Evolutionary conservation across 2,329 filamentous ascomycete genomes (phyloP), one percentile per base, ranked within the genome.

Genomic region (Cercospora janseana): DNA sequence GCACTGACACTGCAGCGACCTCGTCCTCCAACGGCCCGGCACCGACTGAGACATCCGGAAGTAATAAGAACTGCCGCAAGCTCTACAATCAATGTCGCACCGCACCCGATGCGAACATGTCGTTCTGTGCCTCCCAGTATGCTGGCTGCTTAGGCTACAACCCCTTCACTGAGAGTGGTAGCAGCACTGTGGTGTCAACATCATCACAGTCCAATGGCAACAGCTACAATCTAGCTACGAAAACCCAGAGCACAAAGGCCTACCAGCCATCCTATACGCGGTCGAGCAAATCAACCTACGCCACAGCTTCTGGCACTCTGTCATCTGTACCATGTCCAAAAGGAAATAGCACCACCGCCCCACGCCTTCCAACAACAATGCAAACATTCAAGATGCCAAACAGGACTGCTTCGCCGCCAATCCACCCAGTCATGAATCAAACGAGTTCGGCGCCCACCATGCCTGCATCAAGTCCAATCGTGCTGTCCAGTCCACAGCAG

Each of bases 81-180:
- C 20, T 46, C 38, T 46, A 37, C 40, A n/a, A 32, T 34, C 41
- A 32, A 21, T 34, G 41, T 34, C 51, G 46, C 20, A 13, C 15
- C 20, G 47, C 42, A n/a, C 35, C 34, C 21, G 18, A 54, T 34
- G 47, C 51, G 16, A 55, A 55, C 42, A 28, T 43, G 13, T 32
- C 53, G 15, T 24, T 41, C 18, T 55, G 53, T 26, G 53, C 53
- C 9, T 24, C 49, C 18, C 24, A 55, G 20, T 55, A 46, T 42
- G 53, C 53, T 6, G 15, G 21, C 12, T 55, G 53, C 41, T 20
- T 55, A 3, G 53, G 53, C n/a, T 53, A 55, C 53, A 55, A 52
- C 31, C 52, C 48, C 12, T 55, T 55, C 43, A 34, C 42, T 12
- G 32, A 21, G 15, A 54, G 51, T 27, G 47, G 42, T 13, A 41